Percentiles rank a stretch among this genome's conserved stretches.
phyloP scores from a whole-genome alignment of 306 rosid species.

The Medicago lupulina region DNA sequence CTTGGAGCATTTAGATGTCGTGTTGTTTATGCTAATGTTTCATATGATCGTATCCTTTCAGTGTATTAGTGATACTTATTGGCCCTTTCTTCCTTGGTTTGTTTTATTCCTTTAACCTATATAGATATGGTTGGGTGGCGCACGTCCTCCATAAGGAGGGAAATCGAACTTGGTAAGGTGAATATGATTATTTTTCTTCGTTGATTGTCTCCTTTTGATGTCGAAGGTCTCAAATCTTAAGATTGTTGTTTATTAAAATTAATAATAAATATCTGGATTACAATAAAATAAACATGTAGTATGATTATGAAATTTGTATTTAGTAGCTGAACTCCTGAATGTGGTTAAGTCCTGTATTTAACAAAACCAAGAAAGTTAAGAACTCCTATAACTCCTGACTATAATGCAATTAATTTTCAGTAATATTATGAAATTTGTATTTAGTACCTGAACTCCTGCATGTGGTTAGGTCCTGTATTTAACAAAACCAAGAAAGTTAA shows the following conservation, averaged over 20 bases:
- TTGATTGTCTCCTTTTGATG: slow-evolving; percentile 14
- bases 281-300: slow-evolving; percentile 8
- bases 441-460: slow-evolving; percentile 2
- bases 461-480: slow-evolving; percentile 5
- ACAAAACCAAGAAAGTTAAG: slow-evolving; percentile 1
- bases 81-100: slow-evolving; percentile 26
- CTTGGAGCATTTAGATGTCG: slow-evolving; percentile 78
- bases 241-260: slow-evolving; percentile 5
- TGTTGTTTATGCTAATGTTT: slow-evolving; percentile 83
- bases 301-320: slow-evolving; percentile 4
- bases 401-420: neutral
- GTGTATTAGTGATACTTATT: slow-evolving; percentile 29
- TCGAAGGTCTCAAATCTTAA: no score
- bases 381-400: neutral
- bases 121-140: slow-evolving; percentile 99
- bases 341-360: slow-evolving; percentile 4
- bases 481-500: neutral
- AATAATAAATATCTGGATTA: slow-evolving; percentile 25
- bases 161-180: slow-evolving; percentile 78
- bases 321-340: slow-evolving; percentile 2
- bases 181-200: slow-evolving; percentile 41
- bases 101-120: slow-evolving; percentile 51
- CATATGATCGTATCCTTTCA: slow-evolving; percentile 91
- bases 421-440: slow-evolving; percentile 2
- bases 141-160: slow-evolving; percentile 95